Base-by-base conservation (phyloP, 2,329 filamentous ascomycete genomes). In the Claviceps sorghi region DNA sequence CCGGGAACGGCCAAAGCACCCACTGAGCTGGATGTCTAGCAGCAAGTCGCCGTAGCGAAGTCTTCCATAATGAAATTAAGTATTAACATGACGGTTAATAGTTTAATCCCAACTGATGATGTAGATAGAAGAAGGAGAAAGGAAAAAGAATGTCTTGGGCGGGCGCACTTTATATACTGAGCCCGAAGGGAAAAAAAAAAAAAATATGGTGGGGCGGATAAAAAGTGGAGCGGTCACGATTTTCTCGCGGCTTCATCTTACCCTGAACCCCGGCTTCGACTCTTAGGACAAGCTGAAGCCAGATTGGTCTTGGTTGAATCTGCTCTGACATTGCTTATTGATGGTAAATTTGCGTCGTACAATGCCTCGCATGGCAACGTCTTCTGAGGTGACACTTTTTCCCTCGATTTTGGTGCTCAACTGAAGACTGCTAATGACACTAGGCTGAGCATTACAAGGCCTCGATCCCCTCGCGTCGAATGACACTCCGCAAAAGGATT, bases 1-100 rank as follows among this genome's bases (percentile, higher is more conserved):
- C 73, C 72, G 73, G 73, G 73, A 76, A 76, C 73, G 73, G 73
- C 74, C 70, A 72, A 67, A 67, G 73, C 67, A 74, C 69, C 69
- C 70, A 76, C 69, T 62, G 69, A 63, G 32, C 46, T 51, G 50
- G 64, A 63, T 71, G 72, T 69, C 73, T 71, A 72, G 74, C 73
- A 76, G 73, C 73, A 74, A 74, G 72, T 72, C 73, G 70, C 72
- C 62, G 64, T 65, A 63, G 73, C 71, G 73, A 72, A 76, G 73
- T 73, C 73, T 65, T 53, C 70, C 72, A 62, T 61, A 59, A 58
- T 65, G 66, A 67, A 67, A 66, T 66, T 64, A 65, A 69, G 69
- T 71, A 53, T 55, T 55, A 72, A 76, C 68, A 65, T 75, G 72
- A 70, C 72, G 72, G 69, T 75, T 72, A 69, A 72, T 68, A 67